Evolutionary conservation across 768 basidiomycete genomes (phyloP).

Genomic region (Naematelia aurantialba): DNA sequence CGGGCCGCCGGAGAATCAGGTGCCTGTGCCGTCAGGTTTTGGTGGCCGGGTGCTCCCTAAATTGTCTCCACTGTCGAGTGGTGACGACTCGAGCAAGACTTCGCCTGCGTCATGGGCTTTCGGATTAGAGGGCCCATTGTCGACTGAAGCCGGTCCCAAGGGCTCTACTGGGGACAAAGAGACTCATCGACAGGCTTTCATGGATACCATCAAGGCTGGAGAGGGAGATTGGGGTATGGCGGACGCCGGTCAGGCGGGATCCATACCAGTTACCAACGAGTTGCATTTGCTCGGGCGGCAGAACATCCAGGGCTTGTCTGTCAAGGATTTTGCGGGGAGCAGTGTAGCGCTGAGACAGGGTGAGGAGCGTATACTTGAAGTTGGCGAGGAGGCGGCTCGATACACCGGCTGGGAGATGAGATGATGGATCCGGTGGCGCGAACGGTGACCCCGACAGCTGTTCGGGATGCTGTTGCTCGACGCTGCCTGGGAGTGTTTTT

Average conservation of each 20-base stretch:
- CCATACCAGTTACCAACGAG: neutral
- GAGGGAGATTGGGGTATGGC: neutral
- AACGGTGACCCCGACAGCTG: too few species aligned
- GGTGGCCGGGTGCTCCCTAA: neutral
- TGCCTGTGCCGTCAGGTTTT: neutral
- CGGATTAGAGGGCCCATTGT: neutral
- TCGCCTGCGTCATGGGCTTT: neutral
- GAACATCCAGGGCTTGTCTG: neutral
- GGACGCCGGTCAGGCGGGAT: neutral
- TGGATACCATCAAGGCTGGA: neutral
- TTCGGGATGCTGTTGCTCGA: too few species aligned
- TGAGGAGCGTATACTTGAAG: too few species aligned
- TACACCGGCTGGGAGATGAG: too few species aligned
- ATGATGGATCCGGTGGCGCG: too few species aligned
- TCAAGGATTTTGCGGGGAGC: neutral
- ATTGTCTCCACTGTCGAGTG: neutral
- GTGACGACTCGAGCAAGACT: neutral
- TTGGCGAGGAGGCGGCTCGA: too few species aligned
- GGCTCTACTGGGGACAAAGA: neutral
- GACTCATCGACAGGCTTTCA: neutral
- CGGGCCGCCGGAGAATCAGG: neutral
- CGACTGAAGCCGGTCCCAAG: neutral
- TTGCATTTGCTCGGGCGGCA: neutral
- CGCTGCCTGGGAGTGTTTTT: too few species aligned
- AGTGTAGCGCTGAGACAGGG: neutral